Base-by-base conservation (phyloP, 108 stramenopile genomes). In the Bacterosira constricta region DNA sequence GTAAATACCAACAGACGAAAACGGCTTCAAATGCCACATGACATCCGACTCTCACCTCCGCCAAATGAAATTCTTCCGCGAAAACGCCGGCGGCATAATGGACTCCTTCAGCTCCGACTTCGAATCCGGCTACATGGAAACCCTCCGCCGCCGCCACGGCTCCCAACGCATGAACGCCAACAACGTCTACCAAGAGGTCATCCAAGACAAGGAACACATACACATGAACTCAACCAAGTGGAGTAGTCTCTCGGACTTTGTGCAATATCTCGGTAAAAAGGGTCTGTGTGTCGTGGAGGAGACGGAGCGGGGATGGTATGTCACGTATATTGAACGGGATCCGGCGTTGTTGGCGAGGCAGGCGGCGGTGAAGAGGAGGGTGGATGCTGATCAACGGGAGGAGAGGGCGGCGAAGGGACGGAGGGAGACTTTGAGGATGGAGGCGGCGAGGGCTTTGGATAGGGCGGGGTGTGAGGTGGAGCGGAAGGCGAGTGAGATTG, bases 151-250 rank as follows among this genome's bases (percentile, higher is more conserved):
- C 54, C 71, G 95, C 10, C 97, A 98, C 51, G 92, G 96, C 9
- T 96, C 96, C 37, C 94, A 96, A 81, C 69, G 91, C 30, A 92
- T 98, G 52, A 86, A 94, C 46, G 97, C 99, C 58, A 98, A 98
- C 71, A 85, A 93, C 63, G 97, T 99, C 10, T 99, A 99, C 79
- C 97, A 99, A 78, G 97, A 99, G 83, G 83, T 97, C 55, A 99
- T 99, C 81, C 83, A 84, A 35, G 97, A 99, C 79, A 93, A 93
- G 79, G 79, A 94, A 61, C 99, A 99, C 79, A 85, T 98, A 36
- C 99, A 99, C 83, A 99, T 99, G 99, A 99, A 99, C 77, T 84
- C 97, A 0, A 99, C 99, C 6, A 82, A 90, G 49, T 99, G 98
- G 98, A 85, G 91, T 17, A 93, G 96, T 1, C 78, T 99, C 41